phyloP scores from a whole-genome alignment of 2,329 filamentous ascomycete genomes.

The Acrocalymma vagum region DNA sequence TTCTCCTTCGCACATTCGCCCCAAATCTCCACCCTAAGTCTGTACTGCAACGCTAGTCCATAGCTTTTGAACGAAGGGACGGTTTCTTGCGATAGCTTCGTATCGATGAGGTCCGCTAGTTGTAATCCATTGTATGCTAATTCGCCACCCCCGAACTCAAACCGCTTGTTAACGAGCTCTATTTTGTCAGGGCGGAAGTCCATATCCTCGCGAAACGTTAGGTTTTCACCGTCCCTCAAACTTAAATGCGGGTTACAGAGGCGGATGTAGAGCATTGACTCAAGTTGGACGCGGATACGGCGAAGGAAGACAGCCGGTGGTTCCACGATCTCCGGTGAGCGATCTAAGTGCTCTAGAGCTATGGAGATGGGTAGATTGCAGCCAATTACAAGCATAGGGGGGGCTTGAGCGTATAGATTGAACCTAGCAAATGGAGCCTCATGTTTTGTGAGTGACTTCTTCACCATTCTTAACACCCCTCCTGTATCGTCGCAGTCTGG shows the following conservation, averaged over 20 bases:
- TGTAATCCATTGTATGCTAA: conserved; percentile 24
- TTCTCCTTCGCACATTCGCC: conserved; percentile 37
- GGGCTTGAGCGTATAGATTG: conserved; percentile 28
- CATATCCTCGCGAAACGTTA: conserved; percentile 8
- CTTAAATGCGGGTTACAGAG: conserved; percentile 6
- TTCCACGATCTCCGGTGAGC: conserved; percentile 28
- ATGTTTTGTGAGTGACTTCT: conserved; percentile 28
- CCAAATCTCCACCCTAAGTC: conserved; percentile 32
- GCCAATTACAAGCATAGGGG: conserved; percentile 28
- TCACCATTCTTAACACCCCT: conserved; percentile 28
- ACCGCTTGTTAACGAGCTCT: conserved; percentile 25
- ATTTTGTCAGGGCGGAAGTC: conserved; percentile 15
- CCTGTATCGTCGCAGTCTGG: conserved; percentile 24
- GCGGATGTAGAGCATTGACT: conserved; percentile 15
- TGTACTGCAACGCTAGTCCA: conserved; percentile 30
- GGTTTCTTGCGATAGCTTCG: conserved; percentile 9
- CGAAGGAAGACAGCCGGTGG: conserved; percentile 33
- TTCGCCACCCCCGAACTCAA: conserved; percentile 20
- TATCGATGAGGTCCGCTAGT: conserved; percentile 14
- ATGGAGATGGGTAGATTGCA: conserved; percentile 22
- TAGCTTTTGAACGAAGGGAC: conserved; percentile 36
- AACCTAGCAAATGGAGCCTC: conserved; percentile 32
- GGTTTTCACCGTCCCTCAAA: no score
- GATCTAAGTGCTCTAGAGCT: conserved; percentile 30
- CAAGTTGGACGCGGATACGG: conserved; percentile 30